A percentile compares a stretch with the other conserved stretches of the same genome.
Evolutionary conservation across 495 filamentous ascomycete species (phyloP).

Genomic region (Massariosphaeria phaeospora): DNA sequence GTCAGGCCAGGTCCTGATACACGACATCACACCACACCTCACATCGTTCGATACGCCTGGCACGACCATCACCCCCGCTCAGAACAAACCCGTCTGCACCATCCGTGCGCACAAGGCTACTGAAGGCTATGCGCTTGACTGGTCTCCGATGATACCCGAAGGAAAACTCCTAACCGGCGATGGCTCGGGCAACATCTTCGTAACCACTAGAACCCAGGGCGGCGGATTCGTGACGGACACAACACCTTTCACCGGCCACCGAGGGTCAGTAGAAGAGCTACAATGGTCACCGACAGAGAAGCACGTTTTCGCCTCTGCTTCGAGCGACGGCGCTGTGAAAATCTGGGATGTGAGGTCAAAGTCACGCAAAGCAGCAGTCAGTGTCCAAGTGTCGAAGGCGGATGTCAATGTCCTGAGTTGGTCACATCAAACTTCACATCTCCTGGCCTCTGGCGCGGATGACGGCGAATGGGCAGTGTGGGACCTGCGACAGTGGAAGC

Average conservation of each 20-base stretch:
- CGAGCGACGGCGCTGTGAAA: constrained; percentile 88
- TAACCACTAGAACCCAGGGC: constrained; percentile 76
- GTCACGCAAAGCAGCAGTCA: constrained; percentile 75
- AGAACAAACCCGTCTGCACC: constrained; percentile 79
- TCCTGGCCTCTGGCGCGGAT: constrained; percentile 88
- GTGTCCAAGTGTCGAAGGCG: constrained; percentile 71
- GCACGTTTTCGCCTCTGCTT: constrained; percentile 88
- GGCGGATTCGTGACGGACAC: constrained; percentile 82
- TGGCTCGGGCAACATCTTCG: constrained; percentile 81
- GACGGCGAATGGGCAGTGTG: constrained; percentile 94
- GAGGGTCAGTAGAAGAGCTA: constrained; percentile 82
- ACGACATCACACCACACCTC: constrained; percentile 86
- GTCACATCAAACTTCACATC: constrained; percentile 77
- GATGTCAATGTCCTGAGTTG: constrained; percentile 97
- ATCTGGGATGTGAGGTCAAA: constrained; percentile 93
- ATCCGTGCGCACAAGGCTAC: constrained; percentile 77
- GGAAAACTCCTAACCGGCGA: constrained; percentile 92
- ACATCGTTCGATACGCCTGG: constrained; percentile 84
- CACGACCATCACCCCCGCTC: constrained; percentile 66
- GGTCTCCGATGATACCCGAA: constrained; percentile 70
- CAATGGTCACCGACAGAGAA: constrained; percentile 92
- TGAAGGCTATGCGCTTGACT: constrained; percentile 93
- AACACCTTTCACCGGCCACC: constrained; percentile 74
- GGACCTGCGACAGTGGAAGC: constrained; percentile 94
- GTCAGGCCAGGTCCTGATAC: constrained; percentile 78